Evolutionary conservation across 108 stramenopile species (phyloP).

Genomic region (Cyclotella sp.): DNA sequence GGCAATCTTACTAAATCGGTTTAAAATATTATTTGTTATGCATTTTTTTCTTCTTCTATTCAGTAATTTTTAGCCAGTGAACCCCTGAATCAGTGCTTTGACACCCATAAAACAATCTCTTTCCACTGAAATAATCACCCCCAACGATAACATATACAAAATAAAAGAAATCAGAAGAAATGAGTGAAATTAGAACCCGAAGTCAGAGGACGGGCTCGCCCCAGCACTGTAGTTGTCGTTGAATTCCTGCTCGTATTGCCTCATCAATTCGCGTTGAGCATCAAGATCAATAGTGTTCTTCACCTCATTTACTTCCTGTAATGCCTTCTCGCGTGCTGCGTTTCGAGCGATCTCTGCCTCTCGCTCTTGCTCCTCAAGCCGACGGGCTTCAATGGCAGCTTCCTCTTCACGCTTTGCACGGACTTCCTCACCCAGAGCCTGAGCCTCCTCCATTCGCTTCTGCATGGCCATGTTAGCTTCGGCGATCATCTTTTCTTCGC

Average conservation of each 20-base stretch:
- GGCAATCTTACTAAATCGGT: background rate
- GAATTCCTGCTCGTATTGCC: conserved; percentile 80
- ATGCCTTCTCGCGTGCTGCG: conserved; percentile 77
- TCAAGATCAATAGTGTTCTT: conserved; percentile 90
- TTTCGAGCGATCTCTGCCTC: conserved; percentile 71
- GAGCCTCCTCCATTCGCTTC: conserved; percentile 78
- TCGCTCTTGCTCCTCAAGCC: conserved; percentile 68
- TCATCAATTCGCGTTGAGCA: conserved; percentile 85
- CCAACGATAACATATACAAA: conserved; percentile 7
- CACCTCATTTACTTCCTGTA: conserved; percentile 70
- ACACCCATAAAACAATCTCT: background rate
- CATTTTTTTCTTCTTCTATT: background rate
- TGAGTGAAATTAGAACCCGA: conserved; percentile 74
- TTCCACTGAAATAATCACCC: background rate
- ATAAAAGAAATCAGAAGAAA: conserved; percentile 12
- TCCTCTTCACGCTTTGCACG: conserved; percentile 75
- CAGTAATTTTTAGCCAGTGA: conserved; percentile 2
- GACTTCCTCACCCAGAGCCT: conserved; percentile 78
- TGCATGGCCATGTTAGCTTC: conserved; percentile 78
- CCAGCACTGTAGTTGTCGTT: conserved; percentile 74
- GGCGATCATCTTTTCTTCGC: conserved; percentile 79
- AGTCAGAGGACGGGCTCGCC: conserved; percentile 89
- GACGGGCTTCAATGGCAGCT: conserved; percentile 75
- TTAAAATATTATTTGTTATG: conserved; percentile 7
- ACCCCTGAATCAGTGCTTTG: background rate